A percentile compares a stretch with the other conserved stretches of the same genome.
Evolutionary conservation across 225 moss, liverwort and hornwort genomes (phyloP).

Genomic region (Bryoerythrophyllum caledonicum): DNA sequence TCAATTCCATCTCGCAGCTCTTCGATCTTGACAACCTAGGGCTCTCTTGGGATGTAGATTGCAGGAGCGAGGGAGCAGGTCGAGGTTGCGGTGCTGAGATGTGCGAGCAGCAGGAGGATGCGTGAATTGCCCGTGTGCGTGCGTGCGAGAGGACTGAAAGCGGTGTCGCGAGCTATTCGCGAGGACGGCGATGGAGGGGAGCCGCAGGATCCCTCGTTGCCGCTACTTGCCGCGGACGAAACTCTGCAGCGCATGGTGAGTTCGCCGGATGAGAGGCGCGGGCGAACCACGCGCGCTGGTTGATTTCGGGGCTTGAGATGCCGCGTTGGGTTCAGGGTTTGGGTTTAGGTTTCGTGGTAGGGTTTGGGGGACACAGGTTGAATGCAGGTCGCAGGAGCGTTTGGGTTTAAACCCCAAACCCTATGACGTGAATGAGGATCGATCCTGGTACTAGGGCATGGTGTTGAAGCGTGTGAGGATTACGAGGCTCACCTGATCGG

Average conservation of each 20-base stretch:
- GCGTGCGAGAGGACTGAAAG: not conserved
- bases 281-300: not conserved
- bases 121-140: not conserved
- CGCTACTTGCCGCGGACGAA: constrained; percentile 48
- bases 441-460: too few relatives aligned
- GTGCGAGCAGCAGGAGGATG: constrained; percentile 1
- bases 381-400: too few relatives aligned
- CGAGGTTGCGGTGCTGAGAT: not conserved
- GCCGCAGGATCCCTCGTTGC: constrained; percentile 31
- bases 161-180: constrained; percentile 26
- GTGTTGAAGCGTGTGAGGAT: too few relatives aligned
- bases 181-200: constrained; percentile 37
- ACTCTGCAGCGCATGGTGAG: constrained; percentile 59
- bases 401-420: too few relatives aligned
- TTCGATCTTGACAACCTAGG: too few relatives aligned
- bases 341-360: too few relatives aligned
- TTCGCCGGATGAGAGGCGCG: not conserved
- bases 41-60: not conserved
- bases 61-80: not conserved
- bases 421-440: too few relatives aligned
- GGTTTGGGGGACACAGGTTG: too few relatives aligned
- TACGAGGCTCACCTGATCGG: not conserved
- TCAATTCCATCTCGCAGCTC: too few relatives aligned
- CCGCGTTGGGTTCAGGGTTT: too few relatives aligned
- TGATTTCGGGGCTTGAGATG: too few relatives aligned